These are phyloP conservation scores for Gossypium stocksii DNA, from an alignment of 345 rosid species.

Conservation along the genomic window DNA sequence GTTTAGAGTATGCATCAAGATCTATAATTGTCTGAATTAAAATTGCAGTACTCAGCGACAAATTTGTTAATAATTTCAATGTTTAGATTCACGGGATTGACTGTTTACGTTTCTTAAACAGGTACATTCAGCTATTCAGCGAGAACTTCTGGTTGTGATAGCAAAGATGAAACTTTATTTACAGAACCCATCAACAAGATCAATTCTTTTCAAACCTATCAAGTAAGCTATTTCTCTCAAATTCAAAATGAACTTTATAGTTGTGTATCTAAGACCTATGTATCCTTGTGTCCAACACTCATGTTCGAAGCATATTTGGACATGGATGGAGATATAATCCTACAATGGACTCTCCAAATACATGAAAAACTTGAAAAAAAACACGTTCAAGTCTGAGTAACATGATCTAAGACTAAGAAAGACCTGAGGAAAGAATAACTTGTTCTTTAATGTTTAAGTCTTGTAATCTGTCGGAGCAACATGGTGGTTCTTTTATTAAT, in stretches of 20 bases:
- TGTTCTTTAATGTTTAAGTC: neutral
- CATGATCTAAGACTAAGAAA: neutral
- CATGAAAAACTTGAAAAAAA: neutral
- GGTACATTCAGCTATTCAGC: conserved; percentile 70
- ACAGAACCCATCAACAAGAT: conserved; percentile 76
- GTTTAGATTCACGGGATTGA: conserved; percentile 4
- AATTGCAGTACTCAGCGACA: neutral
- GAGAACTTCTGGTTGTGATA: conserved; percentile 66
- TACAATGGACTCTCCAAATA: neutral
- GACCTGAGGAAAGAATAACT: neutral
- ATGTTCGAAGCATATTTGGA: neutral
- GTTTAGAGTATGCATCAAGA: neutral
- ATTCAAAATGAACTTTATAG: neutral
- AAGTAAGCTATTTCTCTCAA: conserved; percentile 45
- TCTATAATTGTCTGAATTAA: neutral
- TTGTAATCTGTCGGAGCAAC: neutral
- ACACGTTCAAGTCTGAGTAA: neutral
- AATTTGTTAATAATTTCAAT: neutral
- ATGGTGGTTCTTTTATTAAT: neutral
- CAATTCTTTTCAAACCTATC: conserved; percentile 88
- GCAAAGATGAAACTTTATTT: conserved; percentile 90
- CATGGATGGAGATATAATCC: neutral
- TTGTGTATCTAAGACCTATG: neutral
- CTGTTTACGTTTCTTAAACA: conserved; percentile 26
- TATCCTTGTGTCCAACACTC: neutral